phyloP scores from a whole-genome alignment of 2,329 filamentous ascomycete species.

The Macrophomina pseudophaseolina region DNA sequence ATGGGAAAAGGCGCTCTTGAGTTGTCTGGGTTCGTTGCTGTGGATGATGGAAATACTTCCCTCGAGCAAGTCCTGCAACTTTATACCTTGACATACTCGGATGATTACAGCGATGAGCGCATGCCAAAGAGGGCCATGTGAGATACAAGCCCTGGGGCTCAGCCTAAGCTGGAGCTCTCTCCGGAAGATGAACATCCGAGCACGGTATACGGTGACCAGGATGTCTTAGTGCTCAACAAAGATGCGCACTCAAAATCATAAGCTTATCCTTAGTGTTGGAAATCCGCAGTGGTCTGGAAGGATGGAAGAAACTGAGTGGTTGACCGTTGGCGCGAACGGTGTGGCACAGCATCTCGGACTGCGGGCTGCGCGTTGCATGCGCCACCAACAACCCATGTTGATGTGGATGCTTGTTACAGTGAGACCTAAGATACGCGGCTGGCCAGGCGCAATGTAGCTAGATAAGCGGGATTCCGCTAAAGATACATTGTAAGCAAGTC shows the following conservation, averaged over 20 bases:
- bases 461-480: slow-evolving; percentile 3
- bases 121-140: not conserved
- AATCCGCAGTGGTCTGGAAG: not conserved
- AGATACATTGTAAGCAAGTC: slow-evolving; percentile 22
- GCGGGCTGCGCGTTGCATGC: not conserved
- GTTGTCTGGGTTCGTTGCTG: slow-evolving; percentile 35
- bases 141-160: not conserved
- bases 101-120: not conserved
- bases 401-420: not conserved
- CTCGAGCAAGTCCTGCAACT: slow-evolving; percentile 25
- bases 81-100: slow-evolving; percentile 33
- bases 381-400: slow-evolving; percentile 3
- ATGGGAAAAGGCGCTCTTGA: slow-evolving; percentile 30
- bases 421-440: not conserved
- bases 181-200: slow-evolving; percentile 10
- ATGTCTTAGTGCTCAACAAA: slow-evolving; percentile 11
- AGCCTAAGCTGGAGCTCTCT: not conserved
- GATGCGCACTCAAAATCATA: slow-evolving; percentile 19
- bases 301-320: not conserved
- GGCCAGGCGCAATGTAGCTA: not conserved
- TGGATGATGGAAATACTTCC: slow-evolving; percentile 30
- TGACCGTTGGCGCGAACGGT: not conserved
- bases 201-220: not conserved
- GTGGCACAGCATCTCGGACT: slow-evolving; percentile 10
- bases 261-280: slow-evolving; percentile 22